Evolutionary conservation across 805 yeast genomes (phyloP).

Genomic region (Kodamaea jinghongensis): DNA sequence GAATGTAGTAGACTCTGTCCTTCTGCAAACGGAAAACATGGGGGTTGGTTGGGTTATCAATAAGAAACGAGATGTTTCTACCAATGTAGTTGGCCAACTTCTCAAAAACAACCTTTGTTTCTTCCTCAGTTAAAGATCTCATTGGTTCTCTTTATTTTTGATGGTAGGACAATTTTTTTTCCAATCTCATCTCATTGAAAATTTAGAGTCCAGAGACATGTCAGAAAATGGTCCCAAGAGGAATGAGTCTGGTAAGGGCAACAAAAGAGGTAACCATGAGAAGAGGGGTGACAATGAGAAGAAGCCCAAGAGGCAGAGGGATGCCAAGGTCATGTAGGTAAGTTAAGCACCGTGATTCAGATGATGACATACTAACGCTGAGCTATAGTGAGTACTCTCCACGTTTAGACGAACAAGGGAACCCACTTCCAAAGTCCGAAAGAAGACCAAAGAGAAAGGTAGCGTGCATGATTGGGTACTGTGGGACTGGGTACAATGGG

Average conservation of each 20-base stretch:
- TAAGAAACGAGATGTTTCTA: conserved; percentile 84
- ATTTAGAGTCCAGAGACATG: too few relatives aligned
- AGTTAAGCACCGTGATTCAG: conserved; percentile 26
- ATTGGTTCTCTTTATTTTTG: conserved; percentile 31
- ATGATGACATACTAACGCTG: conserved; percentile 6
- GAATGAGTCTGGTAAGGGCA: too few relatives aligned
- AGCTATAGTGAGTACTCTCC: conserved; percentile 33
- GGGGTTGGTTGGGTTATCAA: conserved; percentile 82
- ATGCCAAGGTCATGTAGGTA: conserved; percentile 55
- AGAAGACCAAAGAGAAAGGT: conserved; percentile 86
- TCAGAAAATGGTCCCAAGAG: too few relatives aligned
- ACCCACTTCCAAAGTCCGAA: conserved; percentile 53
- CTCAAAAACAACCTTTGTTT: conserved; percentile 92
- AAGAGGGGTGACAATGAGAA: conserved; percentile 18
- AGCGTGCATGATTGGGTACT: conserved; percentile 87
- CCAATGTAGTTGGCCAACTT: conserved; percentile 96
- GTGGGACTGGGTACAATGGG: conserved; percentile 96
- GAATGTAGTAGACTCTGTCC: conserved; percentile 92
- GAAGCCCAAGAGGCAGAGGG: conserved; percentile 24
- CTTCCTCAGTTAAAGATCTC: conserved; percentile 97
- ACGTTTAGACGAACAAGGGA: conserved; percentile 60
- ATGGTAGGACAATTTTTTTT: not conserved
- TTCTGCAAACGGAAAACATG: conserved; percentile 95
- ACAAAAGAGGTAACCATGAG: conserved; percentile 14
- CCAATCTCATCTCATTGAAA: not conserved